phyloP scores from a whole-genome alignment of 371 early-diverging fungal genomes.

The Zychaea mexicana region DNA sequence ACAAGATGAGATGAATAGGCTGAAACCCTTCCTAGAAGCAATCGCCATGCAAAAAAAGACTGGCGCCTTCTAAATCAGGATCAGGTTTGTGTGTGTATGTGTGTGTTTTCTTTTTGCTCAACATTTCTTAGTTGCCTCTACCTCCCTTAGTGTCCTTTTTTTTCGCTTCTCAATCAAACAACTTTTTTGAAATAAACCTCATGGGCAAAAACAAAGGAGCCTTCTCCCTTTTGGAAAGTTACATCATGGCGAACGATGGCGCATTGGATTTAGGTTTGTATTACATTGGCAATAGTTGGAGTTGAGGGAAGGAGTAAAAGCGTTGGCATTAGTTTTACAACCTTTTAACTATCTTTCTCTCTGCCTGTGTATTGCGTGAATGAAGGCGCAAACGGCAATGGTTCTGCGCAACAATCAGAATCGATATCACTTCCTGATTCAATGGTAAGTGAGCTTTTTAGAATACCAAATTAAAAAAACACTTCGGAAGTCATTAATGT shows the following conservation, averaged over 20 bases:
- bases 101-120: neutral
- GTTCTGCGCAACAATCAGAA: neutral
- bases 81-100: neutral
- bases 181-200: neutral
- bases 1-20: neutral
- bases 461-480: too few species aligned
- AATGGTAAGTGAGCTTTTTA: slow-evolving; percentile 10
- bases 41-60: neutral
- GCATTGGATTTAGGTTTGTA: neutral
- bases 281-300: neutral
- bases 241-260: slow-evolving; percentile 1
- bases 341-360: too few species aligned
- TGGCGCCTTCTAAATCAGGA: neutral
- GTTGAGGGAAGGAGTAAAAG: too few species aligned
- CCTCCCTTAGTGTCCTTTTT: neutral
- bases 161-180: too few species aligned
- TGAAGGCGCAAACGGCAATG: neutral
- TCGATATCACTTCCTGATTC: slow-evolving; percentile 1
- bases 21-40: neutral
- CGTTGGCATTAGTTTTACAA: too few species aligned
- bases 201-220: slow-evolving; percentile 5
- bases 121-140: too few species aligned
- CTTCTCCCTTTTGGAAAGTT: neutral
- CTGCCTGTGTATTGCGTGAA: neutral
- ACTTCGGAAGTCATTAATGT: too few species aligned